Base-by-base conservation (phyloP, 768 basidiomycete species). In the Podaxis carcinomalis region DNA sequence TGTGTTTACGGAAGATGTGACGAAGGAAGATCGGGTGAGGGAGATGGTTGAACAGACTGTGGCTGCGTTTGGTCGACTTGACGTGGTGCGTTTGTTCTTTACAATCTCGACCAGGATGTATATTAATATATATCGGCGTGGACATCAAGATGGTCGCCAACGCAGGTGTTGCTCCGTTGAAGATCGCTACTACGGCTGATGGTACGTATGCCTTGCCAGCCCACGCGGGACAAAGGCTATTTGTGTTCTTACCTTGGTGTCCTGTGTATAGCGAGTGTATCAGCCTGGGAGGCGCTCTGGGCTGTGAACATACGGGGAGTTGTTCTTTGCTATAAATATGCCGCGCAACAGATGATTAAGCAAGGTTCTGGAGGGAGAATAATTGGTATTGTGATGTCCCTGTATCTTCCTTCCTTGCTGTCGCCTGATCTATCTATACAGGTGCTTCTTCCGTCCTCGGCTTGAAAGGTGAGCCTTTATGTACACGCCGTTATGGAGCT, bases 321-420 rank as follows among this genome's bases (percentile, higher is more conserved):
- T 2, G 85, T 83, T 72, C 77, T 83, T 63, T 87, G 84, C 68
- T 88, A 87, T 47, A 84, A 87, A 57, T 77, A 86, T 62, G 88
- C 86, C 2, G 86, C 83, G 14, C 74, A 73, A 54, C 81, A 83
- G 65, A 89, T 89, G 88, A 71, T 71, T 21, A 76, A 85, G 7
- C 82, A 83, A 70, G 77, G 79, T 0, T 70, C 69, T 1, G 79
- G 83, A 11, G 83, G 86, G 2, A 75, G 81, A n/a, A 83, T 89
- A 59, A 78, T 87, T 28, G 81, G 79, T 62, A 46, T 3, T 57
- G 2, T 14, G 13, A 13, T 40, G 3, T n/a, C 39, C 3, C 5
- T 13, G 16, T 1, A 6, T 3, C 19, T 40, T 7, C 19, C 44
- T 4, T 32, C 44, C 3, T 6, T 28, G 5, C 7, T 13, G 23